A percentile compares a stretch with the other conserved stretches of the same genome.
These are phyloP conservation scores for Thozetella sp. DNA, from an alignment of 495 filamentous ascomycete genomes.

Conservation along the genomic window DNA sequence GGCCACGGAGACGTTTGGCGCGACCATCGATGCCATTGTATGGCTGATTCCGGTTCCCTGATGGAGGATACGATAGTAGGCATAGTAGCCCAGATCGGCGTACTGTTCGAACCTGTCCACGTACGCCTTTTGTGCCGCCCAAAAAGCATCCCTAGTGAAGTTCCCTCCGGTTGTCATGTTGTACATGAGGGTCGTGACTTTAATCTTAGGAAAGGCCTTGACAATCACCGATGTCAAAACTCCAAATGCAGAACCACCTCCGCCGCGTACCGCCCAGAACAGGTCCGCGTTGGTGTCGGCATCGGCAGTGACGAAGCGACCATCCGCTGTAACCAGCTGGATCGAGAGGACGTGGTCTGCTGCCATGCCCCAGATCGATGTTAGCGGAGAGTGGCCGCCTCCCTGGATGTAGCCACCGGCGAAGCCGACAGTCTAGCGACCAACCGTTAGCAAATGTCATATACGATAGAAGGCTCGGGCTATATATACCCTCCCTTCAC, in stretches of 20 bases:
- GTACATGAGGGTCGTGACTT: slow-evolving; percentile 34
- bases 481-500: slow-evolving; percentile 7
- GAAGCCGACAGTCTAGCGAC: slow-evolving; percentile 41
- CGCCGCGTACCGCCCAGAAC: slow-evolving; percentile 62
- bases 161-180: neutral
- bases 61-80: slow-evolving; percentile 9
- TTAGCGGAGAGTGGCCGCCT: slow-evolving; percentile 57
- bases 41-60: slow-evolving; percentile 1
- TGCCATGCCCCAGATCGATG: slow-evolving; percentile 53
- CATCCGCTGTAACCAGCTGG: slow-evolving; percentile 53
- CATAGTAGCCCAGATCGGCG: slow-evolving; percentile 13
- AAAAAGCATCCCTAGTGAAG: slow-evolving; percentile 13
- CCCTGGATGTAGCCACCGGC: slow-evolving; percentile 52
- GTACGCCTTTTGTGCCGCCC: slow-evolving; percentile 8
- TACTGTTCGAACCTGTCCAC: slow-evolving; percentile 16
- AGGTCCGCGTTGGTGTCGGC: slow-evolving; percentile 46
- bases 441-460: slow-evolving; percentile 46
- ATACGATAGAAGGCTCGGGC: slow-evolving; percentile 15
- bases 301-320: slow-evolving; percentile 47
- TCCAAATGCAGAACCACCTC: slow-evolving; percentile 53
- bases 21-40: slow-evolving; percentile 35
- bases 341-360: slow-evolving; percentile 59
- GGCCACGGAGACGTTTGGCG: slow-evolving; percentile 44
- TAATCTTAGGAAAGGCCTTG: slow-evolving; percentile 14
- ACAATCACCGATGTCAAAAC: slow-evolving; percentile 46